A percentile compares a stretch with the other conserved stretches of the same genome.
Conservation (phyloP, 371 early-diverging fungal species). For the Chytridium lagenaria region DNA sequence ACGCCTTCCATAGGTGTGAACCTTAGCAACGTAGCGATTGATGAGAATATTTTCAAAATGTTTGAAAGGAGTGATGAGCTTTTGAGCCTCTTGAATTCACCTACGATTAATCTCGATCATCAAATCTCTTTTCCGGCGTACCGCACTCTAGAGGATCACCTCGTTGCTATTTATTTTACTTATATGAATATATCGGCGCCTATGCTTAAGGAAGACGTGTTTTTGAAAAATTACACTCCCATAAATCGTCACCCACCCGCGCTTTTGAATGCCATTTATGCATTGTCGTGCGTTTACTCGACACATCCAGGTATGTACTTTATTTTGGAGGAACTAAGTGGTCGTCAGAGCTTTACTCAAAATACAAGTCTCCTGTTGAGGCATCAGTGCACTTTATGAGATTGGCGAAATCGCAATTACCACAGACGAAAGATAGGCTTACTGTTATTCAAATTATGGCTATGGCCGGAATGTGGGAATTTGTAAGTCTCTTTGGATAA, state of each 20-base stretch:
- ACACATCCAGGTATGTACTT: slow-evolving; percentile 17
- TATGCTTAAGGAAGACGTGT: slow-evolving; percentile 18
- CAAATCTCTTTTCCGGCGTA: background rate
- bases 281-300: background rate
- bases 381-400: background rate
- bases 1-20: background rate
- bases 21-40: background rate
- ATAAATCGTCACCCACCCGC: slow-evolving; percentile 9
- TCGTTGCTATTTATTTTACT: slow-evolving; percentile 18
- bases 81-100: background rate
- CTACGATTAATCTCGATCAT: background rate
- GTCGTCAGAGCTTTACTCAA: background rate
- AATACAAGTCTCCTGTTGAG: slow-evolving; percentile 1
- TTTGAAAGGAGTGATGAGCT: background rate
- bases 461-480: slow-evolving; percentile 17
- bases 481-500: slow-evolving; percentile 16
- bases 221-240: slow-evolving; percentile 17
- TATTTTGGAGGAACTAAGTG: background rate
- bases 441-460: background rate
- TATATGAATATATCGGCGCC: slow-evolving; percentile 1
- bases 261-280: slow-evolving; percentile 19
- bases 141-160: background rate
- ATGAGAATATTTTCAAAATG: background rate
- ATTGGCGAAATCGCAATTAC: background rate
- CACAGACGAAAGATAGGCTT: background rate